Evolutionary conservation across 2,329 filamentous ascomycete species (phyloP).

Genomic region (Eutypa lata): DNA sequence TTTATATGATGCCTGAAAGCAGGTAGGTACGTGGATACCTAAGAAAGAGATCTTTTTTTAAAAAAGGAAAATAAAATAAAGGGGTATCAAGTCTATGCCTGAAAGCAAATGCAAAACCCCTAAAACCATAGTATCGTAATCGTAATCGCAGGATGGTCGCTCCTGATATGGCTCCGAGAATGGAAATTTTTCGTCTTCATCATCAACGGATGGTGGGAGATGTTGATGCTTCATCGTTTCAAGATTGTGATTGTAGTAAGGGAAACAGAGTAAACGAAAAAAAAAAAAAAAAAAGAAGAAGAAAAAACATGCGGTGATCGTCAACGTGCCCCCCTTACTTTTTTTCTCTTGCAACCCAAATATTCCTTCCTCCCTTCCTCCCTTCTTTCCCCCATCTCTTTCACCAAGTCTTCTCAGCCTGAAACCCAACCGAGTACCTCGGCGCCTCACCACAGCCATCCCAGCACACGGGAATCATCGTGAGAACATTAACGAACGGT

Average conservation of each 20-base stretch:
- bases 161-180: too few relatives aligned
- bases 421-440: constrained; percentile 77
- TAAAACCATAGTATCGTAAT: neutral
- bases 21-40: neutral
- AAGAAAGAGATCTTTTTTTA: neutral
- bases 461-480: constrained; percentile 78
- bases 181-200: too few relatives aligned
- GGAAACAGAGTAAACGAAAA: too few relatives aligned
- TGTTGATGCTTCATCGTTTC: too few relatives aligned
- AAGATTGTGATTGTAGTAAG: too few relatives aligned
- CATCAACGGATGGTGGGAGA: too few relatives aligned
- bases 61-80: neutral
- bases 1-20: neutral
- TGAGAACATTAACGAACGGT: constrained; percentile 76
- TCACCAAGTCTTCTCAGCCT: constrained; percentile 51
- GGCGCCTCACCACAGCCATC: constrained; percentile 50
- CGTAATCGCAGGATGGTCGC: too few relatives aligned
- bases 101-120: neutral
- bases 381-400: neutral
- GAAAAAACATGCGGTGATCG: too few relatives aligned
- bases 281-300: too few relatives aligned
- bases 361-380: neutral
- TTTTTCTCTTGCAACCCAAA: neutral
- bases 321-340: neutral
- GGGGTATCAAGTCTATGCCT: constrained; percentile 2